Conservation (phyloP, 495 filamentous ascomycete genomes). For the Hamigera avellanea region DNA sequence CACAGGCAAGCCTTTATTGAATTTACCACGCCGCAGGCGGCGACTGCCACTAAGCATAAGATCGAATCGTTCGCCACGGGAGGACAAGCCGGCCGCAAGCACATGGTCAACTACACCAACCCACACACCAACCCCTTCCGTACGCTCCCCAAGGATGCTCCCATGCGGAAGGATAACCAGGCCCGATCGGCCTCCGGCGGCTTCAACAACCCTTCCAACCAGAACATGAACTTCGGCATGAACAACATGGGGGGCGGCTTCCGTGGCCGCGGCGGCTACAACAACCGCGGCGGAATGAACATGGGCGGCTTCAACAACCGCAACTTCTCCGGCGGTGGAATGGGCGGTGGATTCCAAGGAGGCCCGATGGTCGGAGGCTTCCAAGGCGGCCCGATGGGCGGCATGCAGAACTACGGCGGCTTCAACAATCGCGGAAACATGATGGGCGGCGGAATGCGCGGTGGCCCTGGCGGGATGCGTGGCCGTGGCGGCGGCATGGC, state of each 20-base stretch:
- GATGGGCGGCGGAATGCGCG: conserved; percentile 59
- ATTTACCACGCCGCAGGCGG: conserved; percentile 72
- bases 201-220: conserved; percentile 19
- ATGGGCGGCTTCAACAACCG: conserved; percentile 46
- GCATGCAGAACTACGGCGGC: conserved; percentile 44
- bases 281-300: conserved; percentile 31
- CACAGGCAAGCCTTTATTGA: conserved; percentile 82
- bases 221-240: conserved; percentile 26
- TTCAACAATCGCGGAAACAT: conserved; percentile 53
- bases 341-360: conserved; percentile 27
- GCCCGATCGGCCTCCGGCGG: conserved; percentile 18
- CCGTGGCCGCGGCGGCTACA: conserved; percentile 41
- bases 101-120: conserved; percentile 62
- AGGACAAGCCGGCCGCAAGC: conserved; percentile 51
- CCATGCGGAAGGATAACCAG: conserved; percentile 57
- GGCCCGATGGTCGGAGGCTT: conserved; percentile 53
- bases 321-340: conserved; percentile 32
- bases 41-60: conserved; percentile 72
- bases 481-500: conserved; percentile 55
- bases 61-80: conserved; percentile 51
- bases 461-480: conserved; percentile 55
- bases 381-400: conserved; percentile 38
- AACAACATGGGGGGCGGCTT: conserved; percentile 20
- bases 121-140: conserved; percentile 77
- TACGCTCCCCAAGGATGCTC: conserved; percentile 84